Evolutionary conservation across 768 basidiomycete species (phyloP).

Genomic region (Psilocybe tampanensis): DNA sequence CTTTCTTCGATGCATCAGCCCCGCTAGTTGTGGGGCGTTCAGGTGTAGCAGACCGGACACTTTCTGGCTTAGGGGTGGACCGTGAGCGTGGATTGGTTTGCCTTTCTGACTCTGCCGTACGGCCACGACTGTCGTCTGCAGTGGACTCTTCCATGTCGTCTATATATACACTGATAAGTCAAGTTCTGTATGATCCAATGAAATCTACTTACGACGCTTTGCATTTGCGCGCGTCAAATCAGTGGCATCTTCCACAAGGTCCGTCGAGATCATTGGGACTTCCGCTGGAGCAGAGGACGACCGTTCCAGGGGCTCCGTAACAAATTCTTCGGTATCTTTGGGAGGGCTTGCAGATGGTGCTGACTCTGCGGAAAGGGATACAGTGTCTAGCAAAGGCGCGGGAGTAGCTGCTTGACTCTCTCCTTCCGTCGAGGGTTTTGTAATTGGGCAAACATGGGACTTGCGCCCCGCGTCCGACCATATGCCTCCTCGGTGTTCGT

Average conservation of each 20-base stretch:
- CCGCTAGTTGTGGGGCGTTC: slow-evolving; percentile 4
- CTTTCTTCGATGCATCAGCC: neutral
- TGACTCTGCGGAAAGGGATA: slow-evolving; percentile 10
- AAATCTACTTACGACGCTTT: slow-evolving; percentile 64
- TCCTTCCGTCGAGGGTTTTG: slow-evolving; percentile 20
- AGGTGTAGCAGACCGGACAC: slow-evolving; percentile 12
- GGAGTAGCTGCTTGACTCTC: slow-evolving; percentile 38
- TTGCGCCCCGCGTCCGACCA: slow-evolving; percentile 71
- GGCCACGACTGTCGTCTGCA: slow-evolving; percentile 38
- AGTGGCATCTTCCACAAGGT: slow-evolving; percentile 17
- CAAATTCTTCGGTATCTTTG: slow-evolving; percentile 2
- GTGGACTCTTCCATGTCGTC: slow-evolving; percentile 16
- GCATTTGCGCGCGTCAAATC: slow-evolving; percentile 29
- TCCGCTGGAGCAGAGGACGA: slow-evolving; percentile 13
- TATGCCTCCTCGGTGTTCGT: slow-evolving; percentile 81
- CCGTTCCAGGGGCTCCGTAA: slow-evolving; percentile 5
- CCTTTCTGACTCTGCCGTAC: slow-evolving; percentile 34
- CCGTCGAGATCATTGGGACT: neutral
- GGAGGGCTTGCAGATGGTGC: neutral
- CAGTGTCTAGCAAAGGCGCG: slow-evolving; percentile 33
- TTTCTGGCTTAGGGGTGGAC: slow-evolving; percentile 31
- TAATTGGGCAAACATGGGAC: slow-evolving; percentile 14
- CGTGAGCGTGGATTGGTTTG: slow-evolving; percentile 28
- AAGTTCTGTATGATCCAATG: slow-evolving; percentile 36
- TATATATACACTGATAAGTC: slow-evolving; percentile 19